Evolutionary conservation across 2,329 filamentous ascomycete species (phyloP), one percentile per base, ranked within the genome.

Genomic region (Arthroderma sp.): DNA sequence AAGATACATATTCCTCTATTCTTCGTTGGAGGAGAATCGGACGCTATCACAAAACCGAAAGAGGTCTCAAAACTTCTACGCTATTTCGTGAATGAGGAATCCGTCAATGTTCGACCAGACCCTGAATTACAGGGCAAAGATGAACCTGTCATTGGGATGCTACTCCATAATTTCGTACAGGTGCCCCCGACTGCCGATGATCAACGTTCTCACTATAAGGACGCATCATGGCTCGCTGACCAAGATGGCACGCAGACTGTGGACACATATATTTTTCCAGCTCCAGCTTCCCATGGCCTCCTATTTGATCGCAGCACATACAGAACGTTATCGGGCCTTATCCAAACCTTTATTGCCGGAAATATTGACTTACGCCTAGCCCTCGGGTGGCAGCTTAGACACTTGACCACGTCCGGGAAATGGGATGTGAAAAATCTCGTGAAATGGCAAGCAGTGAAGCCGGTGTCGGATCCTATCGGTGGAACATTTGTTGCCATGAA

Each of bases 401-500:
- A 93, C 65, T 81, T 97, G 23, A 88, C 87, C 1, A 88, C 86
- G 1, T 87, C 90, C 63, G 91, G 91, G 2, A 97, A 97, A 73
- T 97, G 91, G 91, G 91, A 96, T 67, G 89, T 97, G 63, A 97
- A 97, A 74, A 97, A 97, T 66, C 78, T 96, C 9, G 83, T 81
- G 59, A 97, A 97, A 68, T 97, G 91, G 91, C 81, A 88, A 69
- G 83, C 82, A 17, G 86, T 94, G 0, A 72, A 76, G 1, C 87
- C 90, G 0, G 87, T 95, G 1, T 94, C 88, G 0, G 78, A 80
- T 1, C 83, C 85, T 2, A 93, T 97, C 59, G 87, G 81, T 0
- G 82, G 82, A 13, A 77, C 90, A 3, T 96, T 96, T 68, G 83
- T 88, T 25, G 91, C 89, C 2, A 86, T 96, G 79, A 96, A 97